Percentiles rank a stretch among this genome's conserved stretches.
Evolutionary conservation across 2,329 filamentous ascomycete genomes (phyloP).

Genomic region (Ophiocordyceps camponoti-floridani): DNA sequence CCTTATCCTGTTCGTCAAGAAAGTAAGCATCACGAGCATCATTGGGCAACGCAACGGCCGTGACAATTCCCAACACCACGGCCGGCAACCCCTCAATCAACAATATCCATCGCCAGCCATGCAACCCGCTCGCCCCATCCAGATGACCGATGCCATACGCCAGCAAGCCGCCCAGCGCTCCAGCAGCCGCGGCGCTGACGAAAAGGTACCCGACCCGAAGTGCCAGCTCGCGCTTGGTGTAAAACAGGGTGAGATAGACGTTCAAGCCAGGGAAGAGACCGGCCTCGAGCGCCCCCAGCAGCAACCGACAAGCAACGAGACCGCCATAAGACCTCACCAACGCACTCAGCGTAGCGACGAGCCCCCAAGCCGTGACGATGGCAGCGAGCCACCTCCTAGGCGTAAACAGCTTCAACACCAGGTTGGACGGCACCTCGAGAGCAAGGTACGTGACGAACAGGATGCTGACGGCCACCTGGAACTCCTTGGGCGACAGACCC

Average conservation of each 20-base stretch:
- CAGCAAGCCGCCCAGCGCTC: constrained; percentile 53
- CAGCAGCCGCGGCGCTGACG: constrained; percentile 50
- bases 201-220: constrained; percentile 59
- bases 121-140: constrained; percentile 44
- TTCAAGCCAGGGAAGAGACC: constrained; percentile 53
- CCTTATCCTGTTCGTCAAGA: constrained; percentile 39
- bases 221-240: constrained; percentile 55
- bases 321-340: constrained; percentile 46
- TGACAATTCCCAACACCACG: constrained; percentile 15
- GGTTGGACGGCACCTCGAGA: constrained; percentile 48
- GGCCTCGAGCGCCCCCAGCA: constrained; percentile 52
- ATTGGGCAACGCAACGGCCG: constrained; percentile 17
- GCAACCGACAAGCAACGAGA: constrained; percentile 48
- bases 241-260: constrained; percentile 58
- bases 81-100: constrained; percentile 32
- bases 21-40: constrained; percentile 37
- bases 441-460: constrained; percentile 46
- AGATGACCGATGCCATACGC: constrained; percentile 59
- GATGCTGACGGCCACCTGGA: constrained; percentile 49
- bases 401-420: constrained; percentile 43
- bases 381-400: constrained; percentile 46
- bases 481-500: constrained; percentile 41
- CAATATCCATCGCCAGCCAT: constrained; percentile 58
- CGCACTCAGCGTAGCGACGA: constrained; percentile 52
- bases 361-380: constrained; percentile 46